Evolutionary conservation across 2,329 filamentous ascomycete species (phyloP), one percentile per base, ranked within the genome.

Genomic region (Aspergillus novoparasiticus): DNA sequence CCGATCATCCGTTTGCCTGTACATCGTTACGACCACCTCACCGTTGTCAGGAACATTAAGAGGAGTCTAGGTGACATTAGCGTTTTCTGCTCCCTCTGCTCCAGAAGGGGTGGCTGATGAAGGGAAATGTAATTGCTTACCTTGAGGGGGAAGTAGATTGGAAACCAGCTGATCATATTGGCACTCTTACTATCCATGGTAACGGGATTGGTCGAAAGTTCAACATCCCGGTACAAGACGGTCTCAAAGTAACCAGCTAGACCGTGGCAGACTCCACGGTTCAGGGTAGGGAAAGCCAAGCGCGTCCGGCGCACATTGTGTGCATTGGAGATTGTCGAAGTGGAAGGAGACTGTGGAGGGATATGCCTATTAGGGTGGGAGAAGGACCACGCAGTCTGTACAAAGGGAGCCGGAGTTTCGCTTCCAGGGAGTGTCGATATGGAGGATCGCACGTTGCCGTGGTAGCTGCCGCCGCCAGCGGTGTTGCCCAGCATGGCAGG

Each of bases 121-220:
- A 46, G 46, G n/a, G 14, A 23, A n/a, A 45, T 34, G 48, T 1
- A 30, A 19, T 36, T 14, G 46, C 86, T 73, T 82, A 94, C 93
- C 88, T 95, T 96, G 16, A 99, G 81, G 0, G 96, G 95, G 75
- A 99, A 99, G 81, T 94, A 97, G 34, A 99, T 98, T 1, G 95
- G 95, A 76, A 99, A 99, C 95, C 95, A 99, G 60, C 92, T 96
- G 67, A 97, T 96, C 96, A 99, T 99, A 72, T 96, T 94, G 74
- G 90, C 91, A 83, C 93, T 97, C 86, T 98, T 98, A 62, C 83
- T 82, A 61, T 95, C 92, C 80, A 99, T 98, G 34, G 90, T 92
- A 67, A 96, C 91, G 0, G 95, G 96, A 72, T 97, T 90, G 4
- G 91, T 99, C 73, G 93, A 96, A 64, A 99, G 85, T 81, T 98